Conservation (phyloP, 257 asterid species). For the Schizonepeta tenuifolia region DNA sequence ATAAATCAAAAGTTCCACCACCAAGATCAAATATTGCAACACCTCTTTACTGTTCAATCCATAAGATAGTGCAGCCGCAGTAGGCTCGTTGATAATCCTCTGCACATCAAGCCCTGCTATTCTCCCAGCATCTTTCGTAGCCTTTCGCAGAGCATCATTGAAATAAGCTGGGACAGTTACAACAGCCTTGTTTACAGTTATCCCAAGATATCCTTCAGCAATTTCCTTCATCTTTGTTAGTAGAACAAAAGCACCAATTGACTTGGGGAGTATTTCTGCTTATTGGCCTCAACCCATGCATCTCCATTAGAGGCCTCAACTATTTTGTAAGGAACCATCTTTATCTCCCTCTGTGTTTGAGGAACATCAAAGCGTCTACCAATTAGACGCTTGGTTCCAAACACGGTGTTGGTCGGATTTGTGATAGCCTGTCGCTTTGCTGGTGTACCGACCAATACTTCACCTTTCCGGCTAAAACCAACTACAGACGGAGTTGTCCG, state of each 20-base stretch:
- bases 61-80: constrained; percentile 79
- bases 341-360: constrained; percentile 74
- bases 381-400: constrained; percentile 66
- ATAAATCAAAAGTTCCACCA: constrained; percentile 73
- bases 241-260: constrained; percentile 72
- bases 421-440: constrained; percentile 77
- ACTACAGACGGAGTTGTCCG: constrained; percentile 85
- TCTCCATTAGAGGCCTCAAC: constrained; percentile 72
- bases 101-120: constrained; percentile 75
- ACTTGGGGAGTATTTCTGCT: constrained; percentile 70
- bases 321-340: constrained; percentile 72
- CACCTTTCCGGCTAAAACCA: constrained; percentile 75
- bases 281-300: constrained; percentile 76
- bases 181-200: constrained; percentile 61
- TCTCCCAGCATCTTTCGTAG: constrained; percentile 75
- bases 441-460: constrained; percentile 66
- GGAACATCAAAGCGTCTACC: constrained; percentile 72
- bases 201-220: constrained; percentile 77
- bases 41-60: constrained; percentile 67
- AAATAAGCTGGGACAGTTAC: constrained; percentile 75
- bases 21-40: constrained; percentile 79
- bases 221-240: constrained; percentile 76
- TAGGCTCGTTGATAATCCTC: constrained; percentile 71
- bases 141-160: constrained; percentile 73
- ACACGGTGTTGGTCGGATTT: constrained; percentile 68